Evolutionary conservation across 164 flowering plant genomes (phyloP), one percentile per base, ranked within the genome.

Genomic region (Nymphaea thermarum): DNA sequence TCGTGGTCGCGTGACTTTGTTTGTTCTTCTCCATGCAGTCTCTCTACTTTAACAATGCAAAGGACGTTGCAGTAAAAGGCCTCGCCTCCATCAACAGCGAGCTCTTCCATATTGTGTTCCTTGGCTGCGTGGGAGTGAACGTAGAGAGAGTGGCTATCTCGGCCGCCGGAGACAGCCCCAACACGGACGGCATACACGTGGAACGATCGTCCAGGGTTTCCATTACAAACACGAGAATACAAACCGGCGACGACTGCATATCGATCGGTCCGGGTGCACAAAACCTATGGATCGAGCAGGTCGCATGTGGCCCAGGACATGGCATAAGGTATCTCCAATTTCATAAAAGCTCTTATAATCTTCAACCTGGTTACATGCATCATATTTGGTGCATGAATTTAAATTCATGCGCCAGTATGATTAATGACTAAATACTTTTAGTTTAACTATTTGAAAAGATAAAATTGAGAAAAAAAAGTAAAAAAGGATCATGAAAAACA

Each of bases 331-430:
- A 3, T 6, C 55, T 3, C 12, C 55, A 47, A 6, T 47, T 6
- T 47, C 7, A 7, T 3, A 60, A 76, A 44, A 79, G 67, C 15
- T 79, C 75, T 36, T 47, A 71, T n/a, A n/a, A n/a, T n/a, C n/a
- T n/a, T n/a, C n/a, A 4, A 70, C 76, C 73, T n/a, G n/a, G n/a
- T n/a, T n/a, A n/a, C n/a, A 76, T 77, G 72, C 74, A 79, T 44
- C 17, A 47, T 60, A 66, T 15, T 63, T 79, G 76, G 76, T 73
- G 44, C 71, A 14, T 63, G 60, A 45, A 64, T 79, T 6, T 64
- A 71, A 71, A 36, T 68, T 70, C 47, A 73, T 25, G 36, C 1
- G 36, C 1, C 1, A 1, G 36, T 25, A 25, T 25, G 36, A 25
- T 25, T 25, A 25, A 25, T 25, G 36, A 25, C 36, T 25, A 25